Evolutionary conservation across 2,329 filamentous ascomycete genomes (phyloP), one percentile per base, ranked within the genome.

Genomic region (Cladophialophora immunda): DNA sequence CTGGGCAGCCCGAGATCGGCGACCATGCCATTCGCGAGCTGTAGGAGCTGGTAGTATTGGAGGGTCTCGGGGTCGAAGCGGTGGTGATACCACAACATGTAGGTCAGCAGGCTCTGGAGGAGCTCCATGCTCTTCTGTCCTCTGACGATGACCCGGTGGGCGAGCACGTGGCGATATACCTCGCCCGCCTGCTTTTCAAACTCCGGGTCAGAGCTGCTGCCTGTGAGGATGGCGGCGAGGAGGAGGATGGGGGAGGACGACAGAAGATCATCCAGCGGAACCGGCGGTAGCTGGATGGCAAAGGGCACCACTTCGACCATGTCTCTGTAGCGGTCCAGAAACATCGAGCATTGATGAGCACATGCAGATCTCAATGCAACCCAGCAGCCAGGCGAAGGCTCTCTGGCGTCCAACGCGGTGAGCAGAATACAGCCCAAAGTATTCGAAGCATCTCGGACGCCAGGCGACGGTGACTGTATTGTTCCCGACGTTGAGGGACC

Each of bases 51-150:
- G 56, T 76, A 76, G 22, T 76, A 68, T 61, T 77, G 76, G 53
- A 77, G 70, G 1, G 66, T 73, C 9, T 71, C 70, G 5, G 71
- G 67, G 15, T 75, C 69, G 34, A 77, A 77, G 53, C 74, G 74
- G 34, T 73, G 73, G 58, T 77, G 76, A 65, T 75, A 88, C 87
- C 87, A 89, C 19, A 82, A 79, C 58, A 84, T 82, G 68, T 89
- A 89, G 5, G 88, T 81, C 29, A 88, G 76, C 22, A 89, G 75
- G 2, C 86, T 86, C 68, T 87, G 84, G 1, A 89, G 73, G 17
- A 89, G 70, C 70, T 89, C 86, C 25, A 89, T 66, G 13, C 80
- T 86, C 64, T 85, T 82, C 77, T 89, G 86, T 0, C 86, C 85
- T 2, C 83, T 81, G 0, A 86, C 80, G 0, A 89, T 84, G 47